Evolutionary conservation across 768 basidiomycete genomes (phyloP).

Genomic region (Tremella yokohamensis): DNA sequence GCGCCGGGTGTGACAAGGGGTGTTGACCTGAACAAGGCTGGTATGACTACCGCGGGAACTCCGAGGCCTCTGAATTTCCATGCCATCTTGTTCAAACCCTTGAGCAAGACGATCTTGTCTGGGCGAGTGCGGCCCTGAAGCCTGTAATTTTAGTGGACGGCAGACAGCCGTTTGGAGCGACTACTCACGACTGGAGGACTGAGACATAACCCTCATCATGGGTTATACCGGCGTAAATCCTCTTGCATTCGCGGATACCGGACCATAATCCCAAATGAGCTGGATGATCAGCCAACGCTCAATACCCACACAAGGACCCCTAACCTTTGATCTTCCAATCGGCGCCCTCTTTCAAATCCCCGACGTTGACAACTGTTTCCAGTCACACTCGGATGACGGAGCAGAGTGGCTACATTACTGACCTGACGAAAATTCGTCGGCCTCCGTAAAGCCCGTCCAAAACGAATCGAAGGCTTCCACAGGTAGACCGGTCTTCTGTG

Average conservation of each 20-base stretch:
- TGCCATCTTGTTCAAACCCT: neutral
- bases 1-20: too few species aligned
- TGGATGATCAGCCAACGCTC: neutral
- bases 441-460: too few species aligned
- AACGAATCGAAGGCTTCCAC: too few species aligned
- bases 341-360: neutral
- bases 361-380: neutral
- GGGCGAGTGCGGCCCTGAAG: neutral
- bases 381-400: neutral
- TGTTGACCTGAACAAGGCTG: too few species aligned
- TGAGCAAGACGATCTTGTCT: neutral
- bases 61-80: too few species aligned
- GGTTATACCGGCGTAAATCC: neutral
- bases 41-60: too few species aligned
- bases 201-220: neutral
- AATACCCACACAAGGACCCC: neutral
- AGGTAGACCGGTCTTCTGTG: too few species aligned
- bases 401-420: neutral
- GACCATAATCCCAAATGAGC: neutral
- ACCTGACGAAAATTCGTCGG: neutral
- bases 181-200: neutral
- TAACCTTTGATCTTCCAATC: constrained; percentile 1
- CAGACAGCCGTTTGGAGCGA: neutral
- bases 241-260: neutral
- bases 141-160: neutral